Conservation (phyloP, 768 basidiomycete species). For the Amanita pseudoporphyria region DNA sequence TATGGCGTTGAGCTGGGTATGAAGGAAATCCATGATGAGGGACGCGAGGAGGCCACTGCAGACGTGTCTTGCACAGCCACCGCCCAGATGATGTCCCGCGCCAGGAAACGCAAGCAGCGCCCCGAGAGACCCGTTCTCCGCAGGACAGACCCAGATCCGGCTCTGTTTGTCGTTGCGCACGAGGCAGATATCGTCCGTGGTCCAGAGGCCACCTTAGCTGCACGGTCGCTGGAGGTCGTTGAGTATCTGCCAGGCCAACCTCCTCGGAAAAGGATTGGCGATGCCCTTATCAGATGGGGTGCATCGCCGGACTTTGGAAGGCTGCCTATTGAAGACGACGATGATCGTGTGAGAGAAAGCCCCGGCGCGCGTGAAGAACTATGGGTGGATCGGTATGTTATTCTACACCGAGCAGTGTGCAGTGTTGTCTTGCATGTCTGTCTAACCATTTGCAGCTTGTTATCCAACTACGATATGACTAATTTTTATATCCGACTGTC, state of each 20-base stretch:
- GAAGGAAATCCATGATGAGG: constrained; percentile 50
- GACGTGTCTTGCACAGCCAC: constrained; percentile 6
- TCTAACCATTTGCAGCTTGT: neutral
- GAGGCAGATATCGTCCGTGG: constrained; percentile 67
- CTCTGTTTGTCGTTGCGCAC: constrained; percentile 55
- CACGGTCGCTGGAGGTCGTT: constrained; percentile 24
- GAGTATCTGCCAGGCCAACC: neutral
- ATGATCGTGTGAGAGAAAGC: constrained; percentile 8
- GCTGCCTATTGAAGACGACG: constrained; percentile 13
- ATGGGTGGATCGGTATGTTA: constrained; percentile 82
- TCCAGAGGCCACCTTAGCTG: constrained; percentile 29
- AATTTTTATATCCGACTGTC: constrained; percentile 13
- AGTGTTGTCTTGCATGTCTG: too few relatives aligned
- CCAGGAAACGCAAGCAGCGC: constrained; percentile 7
- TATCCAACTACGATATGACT: constrained; percentile 16
- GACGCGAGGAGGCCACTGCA: constrained; percentile 6
- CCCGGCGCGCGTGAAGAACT: constrained; percentile 22
- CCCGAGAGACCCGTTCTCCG: too few relatives aligned
- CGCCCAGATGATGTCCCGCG: neutral
- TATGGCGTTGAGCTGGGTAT: constrained; percentile 43
- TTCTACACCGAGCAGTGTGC: constrained; percentile 12
- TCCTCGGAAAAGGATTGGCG: constrained; percentile 17
- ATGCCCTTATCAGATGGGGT: constrained; percentile 26
- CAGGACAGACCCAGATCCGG: neutral
- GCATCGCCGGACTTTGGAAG: constrained; percentile 1